phyloP scores from a whole-genome alignment of 1,139 yeast genomes.

The Geotrichum phurueaensis region DNA sequence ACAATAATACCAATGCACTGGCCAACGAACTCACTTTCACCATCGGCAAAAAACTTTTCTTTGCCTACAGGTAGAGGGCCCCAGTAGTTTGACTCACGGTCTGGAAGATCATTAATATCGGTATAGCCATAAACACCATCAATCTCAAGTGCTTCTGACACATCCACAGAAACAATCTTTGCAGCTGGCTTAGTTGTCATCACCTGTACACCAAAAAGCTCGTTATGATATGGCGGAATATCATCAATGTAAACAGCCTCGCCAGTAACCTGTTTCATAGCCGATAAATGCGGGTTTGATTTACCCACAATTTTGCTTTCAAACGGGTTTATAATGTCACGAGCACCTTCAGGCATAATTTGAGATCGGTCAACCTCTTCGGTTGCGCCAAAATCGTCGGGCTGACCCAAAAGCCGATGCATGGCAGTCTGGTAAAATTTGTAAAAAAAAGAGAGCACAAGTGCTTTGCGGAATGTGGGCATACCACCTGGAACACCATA shows the following conservation, averaged over 20 bases:
- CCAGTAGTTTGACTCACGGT: conserved; percentile 37
- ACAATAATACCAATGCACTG: conserved; percentile 42
- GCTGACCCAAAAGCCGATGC: conserved; percentile 16
- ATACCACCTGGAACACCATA: conserved; percentile 45
- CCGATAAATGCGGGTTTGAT: conserved; percentile 39
- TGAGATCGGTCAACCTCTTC: conserved; percentile 34
- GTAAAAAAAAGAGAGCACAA: conserved; percentile 42
- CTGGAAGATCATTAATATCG: conserved; percentile 39
- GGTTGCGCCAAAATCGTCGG: conserved; percentile 33
- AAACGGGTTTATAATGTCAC: conserved; percentile 38
- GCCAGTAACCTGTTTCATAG: conserved; percentile 43
- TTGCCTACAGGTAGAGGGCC: conserved; percentile 40
- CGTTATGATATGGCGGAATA: conserved; percentile 39
- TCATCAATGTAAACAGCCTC: conserved; percentile 44
- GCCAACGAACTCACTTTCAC: conserved; percentile 39
- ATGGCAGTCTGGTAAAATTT: conserved; percentile 37
- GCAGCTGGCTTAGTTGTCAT: conserved; percentile 42
- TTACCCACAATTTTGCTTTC: conserved; percentile 39
- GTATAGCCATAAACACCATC: conserved; percentile 41
- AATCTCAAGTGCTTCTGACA: conserved; percentile 35
- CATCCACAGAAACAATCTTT: conserved; percentile 38
- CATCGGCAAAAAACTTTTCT: conserved; percentile 42
- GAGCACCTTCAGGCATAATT: conserved; percentile 35
- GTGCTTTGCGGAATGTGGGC: conserved; percentile 41
- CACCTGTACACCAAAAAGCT: conserved; percentile 41